Evolutionary conservation across 106 monocot species (phyloP).

Genomic region (Platanthera guangdongensis): DNA sequence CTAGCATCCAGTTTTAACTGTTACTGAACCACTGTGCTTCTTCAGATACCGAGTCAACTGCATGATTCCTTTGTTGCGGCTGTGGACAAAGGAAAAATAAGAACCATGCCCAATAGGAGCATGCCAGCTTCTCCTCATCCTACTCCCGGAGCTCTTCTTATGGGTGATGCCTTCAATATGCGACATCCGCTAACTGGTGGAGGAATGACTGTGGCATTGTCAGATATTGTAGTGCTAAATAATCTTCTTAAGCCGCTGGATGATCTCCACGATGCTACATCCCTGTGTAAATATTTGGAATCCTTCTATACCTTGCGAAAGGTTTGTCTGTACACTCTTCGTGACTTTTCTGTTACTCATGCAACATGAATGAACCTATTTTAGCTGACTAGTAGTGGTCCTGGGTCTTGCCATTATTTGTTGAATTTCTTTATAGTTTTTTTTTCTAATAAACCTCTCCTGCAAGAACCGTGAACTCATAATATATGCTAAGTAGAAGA

Average conservation of each 20-base stretch:
- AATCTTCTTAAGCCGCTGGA: constrained; percentile 73
- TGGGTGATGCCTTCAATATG: constrained; percentile 99
- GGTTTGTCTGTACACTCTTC: constrained; percentile 22
- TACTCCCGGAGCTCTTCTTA: constrained; percentile 77
- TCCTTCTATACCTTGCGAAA: constrained; percentile 90
- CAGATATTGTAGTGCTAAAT: constrained; percentile 65
- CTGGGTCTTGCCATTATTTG: neutral
- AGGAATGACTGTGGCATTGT: constrained; percentile 89
- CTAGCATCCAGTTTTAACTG: too few relatives aligned
- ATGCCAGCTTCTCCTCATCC: constrained; percentile 89
- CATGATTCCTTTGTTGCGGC: constrained; percentile 52
- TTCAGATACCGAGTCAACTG: constrained; percentile 55
- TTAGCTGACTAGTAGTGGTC: neutral
- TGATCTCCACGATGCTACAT: constrained; percentile 57
- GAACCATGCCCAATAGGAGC: constrained; percentile 74
- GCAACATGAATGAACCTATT: neutral
- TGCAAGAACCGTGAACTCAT: too few relatives aligned
- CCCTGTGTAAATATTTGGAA: constrained; percentile 80
- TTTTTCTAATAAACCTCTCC: neutral
- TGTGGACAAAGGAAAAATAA: constrained; percentile 65
- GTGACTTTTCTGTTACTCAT: neutral
- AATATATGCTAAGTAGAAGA: too few relatives aligned
- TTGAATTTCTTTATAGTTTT: neutral
- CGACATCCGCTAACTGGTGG: constrained; percentile 91
- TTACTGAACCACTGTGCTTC: neutral